phyloP scores from a whole-genome alignment of 176 grass and related monocot species.

The Bolboschoenus planiculmis region DNA sequence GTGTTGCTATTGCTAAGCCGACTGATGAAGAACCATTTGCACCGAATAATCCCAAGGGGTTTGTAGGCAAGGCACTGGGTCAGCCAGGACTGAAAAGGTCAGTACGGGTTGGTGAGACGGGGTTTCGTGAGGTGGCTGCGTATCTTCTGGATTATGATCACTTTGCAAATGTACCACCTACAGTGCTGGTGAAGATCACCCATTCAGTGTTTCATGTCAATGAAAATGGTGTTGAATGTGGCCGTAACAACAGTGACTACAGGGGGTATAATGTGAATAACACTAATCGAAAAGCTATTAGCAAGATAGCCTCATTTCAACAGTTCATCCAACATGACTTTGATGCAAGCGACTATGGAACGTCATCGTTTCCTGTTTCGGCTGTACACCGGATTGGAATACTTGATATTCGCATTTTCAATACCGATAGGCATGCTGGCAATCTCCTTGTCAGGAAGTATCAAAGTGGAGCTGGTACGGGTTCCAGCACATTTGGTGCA shows the following conservation, averaged over 20 bases:
- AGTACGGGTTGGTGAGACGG: slow-evolving; percentile 86
- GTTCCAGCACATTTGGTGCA: slow-evolving; percentile 56
- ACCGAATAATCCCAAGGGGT: slow-evolving; percentile 94
- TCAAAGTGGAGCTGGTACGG: slow-evolving; percentile 32
- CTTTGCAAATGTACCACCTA: slow-evolving; percentile 90
- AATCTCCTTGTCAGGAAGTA: slow-evolving; percentile 77
- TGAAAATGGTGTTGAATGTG: slow-evolving; percentile 30
- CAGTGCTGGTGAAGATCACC: slow-evolving; percentile 84
- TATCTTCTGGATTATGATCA: slow-evolving; percentile 59
- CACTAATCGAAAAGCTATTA: slow-evolving; percentile 42
- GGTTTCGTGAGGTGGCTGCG: slow-evolving; percentile 82
- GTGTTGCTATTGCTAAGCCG: slow-evolving; percentile 90
- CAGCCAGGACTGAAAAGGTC: slow-evolving; percentile 90
- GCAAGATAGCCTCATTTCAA: slow-evolving; percentile 90
- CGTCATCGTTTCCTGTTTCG: slow-evolving; percentile 82
- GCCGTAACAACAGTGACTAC: slow-evolving; percentile 1
- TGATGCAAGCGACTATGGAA: slow-evolving; percentile 93
- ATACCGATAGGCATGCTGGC: slow-evolving; percentile 86
- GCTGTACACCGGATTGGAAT: slow-evolving; percentile 88
- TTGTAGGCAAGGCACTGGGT: slow-evolving; percentile 69
- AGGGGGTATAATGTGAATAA: slow-evolving; percentile 28
- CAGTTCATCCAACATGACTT: slow-evolving; percentile 90
- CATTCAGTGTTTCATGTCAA: slow-evolving; percentile 82
- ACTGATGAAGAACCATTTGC: slow-evolving; percentile 97
- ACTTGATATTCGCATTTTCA: slow-evolving; percentile 93